Evolutionary conservation across 1,139 yeast species (phyloP).

Genomic region (Taphrina deformans): DNA sequence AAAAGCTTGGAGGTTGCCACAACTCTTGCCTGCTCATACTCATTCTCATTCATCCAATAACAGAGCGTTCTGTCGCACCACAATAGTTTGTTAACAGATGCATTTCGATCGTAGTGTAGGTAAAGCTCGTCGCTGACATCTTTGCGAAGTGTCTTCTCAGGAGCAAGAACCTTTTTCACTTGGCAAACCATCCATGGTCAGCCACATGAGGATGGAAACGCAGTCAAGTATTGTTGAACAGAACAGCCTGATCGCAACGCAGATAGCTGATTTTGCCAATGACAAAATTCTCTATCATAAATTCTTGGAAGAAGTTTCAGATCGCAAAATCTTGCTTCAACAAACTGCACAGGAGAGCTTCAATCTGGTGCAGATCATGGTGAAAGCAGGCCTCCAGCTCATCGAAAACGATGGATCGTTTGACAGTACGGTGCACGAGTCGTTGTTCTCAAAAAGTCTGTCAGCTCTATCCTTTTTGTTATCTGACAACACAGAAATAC

Average conservation of each 20-base stretch:
- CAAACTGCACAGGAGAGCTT: constrained; percentile 4
- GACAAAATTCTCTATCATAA: constrained; percentile 6
- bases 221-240: background rate
- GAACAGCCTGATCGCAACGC: background rate
- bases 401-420: background rate
- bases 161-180: no score
- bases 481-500: background rate
- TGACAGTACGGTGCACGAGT: background rate
- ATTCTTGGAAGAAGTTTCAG: constrained; percentile 15
- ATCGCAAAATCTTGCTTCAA: constrained; percentile 3
- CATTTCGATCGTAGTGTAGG: background rate
- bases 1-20: no score
- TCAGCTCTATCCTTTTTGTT: background rate
- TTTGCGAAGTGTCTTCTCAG: no score
- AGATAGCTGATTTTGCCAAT: constrained; percentile 16
- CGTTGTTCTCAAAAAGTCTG: constrained; percentile 4
- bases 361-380: constrained; percentile 15
- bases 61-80: no score
- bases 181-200: no score
- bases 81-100: background rate
- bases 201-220: background rate
- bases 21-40: no score
- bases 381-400: constrained; percentile 14
- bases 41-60: no score
- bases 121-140: no score